Evolutionary conservation across 1,284 basidiomycete genomes (phyloP).

Genomic region (Salmacisia buchloeana): DNA sequence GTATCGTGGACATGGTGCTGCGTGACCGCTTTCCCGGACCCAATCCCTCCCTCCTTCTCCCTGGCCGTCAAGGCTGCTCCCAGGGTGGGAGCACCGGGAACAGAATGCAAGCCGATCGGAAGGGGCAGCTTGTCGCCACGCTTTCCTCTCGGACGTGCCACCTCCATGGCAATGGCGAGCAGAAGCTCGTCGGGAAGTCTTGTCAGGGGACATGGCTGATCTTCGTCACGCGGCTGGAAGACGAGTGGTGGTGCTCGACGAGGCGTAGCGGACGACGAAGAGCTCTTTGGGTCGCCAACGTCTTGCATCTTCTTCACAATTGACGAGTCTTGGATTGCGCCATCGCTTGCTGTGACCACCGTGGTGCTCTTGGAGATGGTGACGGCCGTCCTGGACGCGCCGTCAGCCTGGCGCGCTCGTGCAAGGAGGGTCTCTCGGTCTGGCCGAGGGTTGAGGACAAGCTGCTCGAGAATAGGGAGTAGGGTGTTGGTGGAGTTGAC

Average conservation of each 20-base stretch:
- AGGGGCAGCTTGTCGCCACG: constrained; percentile 24
- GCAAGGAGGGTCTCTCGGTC: not conserved
- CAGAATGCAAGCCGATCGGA: constrained; percentile 1
- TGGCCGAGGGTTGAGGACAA: not conserved
- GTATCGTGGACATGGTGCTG: too few relatives aligned
- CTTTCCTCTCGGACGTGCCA: constrained; percentile 28
- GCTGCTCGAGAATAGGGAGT: constrained; percentile 4
- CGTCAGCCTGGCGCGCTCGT: not conserved
- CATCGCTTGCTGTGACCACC: too few relatives aligned
- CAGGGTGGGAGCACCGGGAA: constrained; percentile 13
- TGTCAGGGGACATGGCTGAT: constrained; percentile 19
- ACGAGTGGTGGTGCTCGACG: not conserved
- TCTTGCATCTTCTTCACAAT: too few relatives aligned
- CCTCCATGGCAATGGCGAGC: constrained; percentile 27
- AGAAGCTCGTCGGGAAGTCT: constrained; percentile 42
- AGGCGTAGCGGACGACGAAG: not conserved
- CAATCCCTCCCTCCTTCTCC: not conserved
- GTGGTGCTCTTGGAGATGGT: too few relatives aligned
- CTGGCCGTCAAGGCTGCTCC: constrained; percentile 7
- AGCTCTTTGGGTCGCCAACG: too few relatives aligned
- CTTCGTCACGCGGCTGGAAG: constrained; percentile 33
- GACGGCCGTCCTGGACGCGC: not conserved
- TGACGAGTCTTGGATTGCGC: too few relatives aligned
- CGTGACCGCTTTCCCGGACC: too few relatives aligned
- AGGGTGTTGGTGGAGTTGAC: constrained; percentile 22